Evolutionary conservation across 2,329 filamentous ascomycete genomes (phyloP), one percentile per base, ranked within the genome.

Genomic region (Botrytis pseudocinerea): DNA sequence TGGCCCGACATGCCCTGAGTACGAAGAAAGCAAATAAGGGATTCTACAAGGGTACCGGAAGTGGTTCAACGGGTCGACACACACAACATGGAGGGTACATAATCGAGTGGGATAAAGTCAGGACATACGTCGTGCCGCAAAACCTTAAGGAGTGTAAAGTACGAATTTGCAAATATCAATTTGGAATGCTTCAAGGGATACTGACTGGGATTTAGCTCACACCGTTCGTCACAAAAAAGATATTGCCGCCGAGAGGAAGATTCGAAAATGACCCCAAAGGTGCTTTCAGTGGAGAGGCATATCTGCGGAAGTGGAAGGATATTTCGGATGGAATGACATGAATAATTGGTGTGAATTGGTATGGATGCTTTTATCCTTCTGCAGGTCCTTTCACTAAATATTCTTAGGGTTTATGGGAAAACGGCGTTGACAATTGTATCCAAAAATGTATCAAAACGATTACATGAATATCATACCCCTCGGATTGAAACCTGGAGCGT

Each of bases 1-100:
- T 94, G 80, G 89, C 91, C 83, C 94, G 95, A 80, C 86, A 95
- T 74, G 87, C 88, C 70, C 89, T 99, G 80, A 98, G 93, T 20
- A 97, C 95, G 78, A 99, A 99, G 85, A 91, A 96, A 83, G 91
- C 95, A 82, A 93, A 92, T 82, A 93, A 94, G 81, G 95, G 95
- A 78, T 99, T 91, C 89, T 99, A 99, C 90, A 98, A 98, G 87
- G 96, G 96, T 81, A 98, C 92, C 79, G 88, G 95, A 64, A 92
- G 94, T 0, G 96, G 96, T 2, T 90, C 92, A 60, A 94, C 97
- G 90, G 96, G 96, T 82, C 84, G 86, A 22, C 93, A 97, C 84
- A 95, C 93, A 71, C 92, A 93, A 82, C 89, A 90, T 81, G 96
- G 95, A 82, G 91, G 91, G 69, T 99, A 96, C 83, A 82, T 90